Evolutionary conservation across 495 filamentous ascomycete genomes (phyloP), one percentile per base, ranked within the genome.

Genomic region (Pyrenula massariospora): DNA sequence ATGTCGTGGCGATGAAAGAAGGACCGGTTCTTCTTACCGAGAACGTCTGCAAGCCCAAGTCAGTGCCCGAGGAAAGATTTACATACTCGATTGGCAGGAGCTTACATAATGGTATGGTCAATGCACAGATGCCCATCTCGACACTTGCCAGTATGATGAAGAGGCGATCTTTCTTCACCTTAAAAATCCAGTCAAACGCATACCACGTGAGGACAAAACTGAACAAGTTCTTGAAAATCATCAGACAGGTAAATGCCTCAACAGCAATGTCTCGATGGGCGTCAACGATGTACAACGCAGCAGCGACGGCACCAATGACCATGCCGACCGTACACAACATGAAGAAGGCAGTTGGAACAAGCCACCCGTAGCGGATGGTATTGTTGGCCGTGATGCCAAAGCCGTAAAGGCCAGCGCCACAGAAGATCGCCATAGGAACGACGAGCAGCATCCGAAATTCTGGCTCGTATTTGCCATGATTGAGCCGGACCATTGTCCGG

Each of bases 151-250:
- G 73, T 20, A 79, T 75, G 53, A 84, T 80, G 71, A 96, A 94
- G 10, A 24, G n/a, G 50, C 19, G n/a, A 8, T 5, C 19, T 19
- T 21, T 24, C 0, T 80, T 77, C 11, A 74, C 74, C 12, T 68
- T 68, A 2, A 84, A 69, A 10, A 96, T 69, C 91, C 91, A 96
- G 24, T 89, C 70, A 60, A 87, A 95, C 2, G 88, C 89, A 57
- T 78, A 82, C 57, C 82, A 91, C 0, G 91, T 95, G 36, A 96
- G 72, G 3, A 80, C 86, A 60, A 95, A 96, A 62, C 83, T 86
- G 73, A 96, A 93, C 56, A 96, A 76, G 60, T 95, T 96, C 70
- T 90, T 96, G 77, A 96, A 96, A 22, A 96, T 80, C 53, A 96
- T 74, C 62, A 95, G 76, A 70, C 86, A 88, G 0, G 91, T 96